A percentile compares a stretch with the other conserved stretches of the same genome.
Evolutionary conservation across 768 basidiomycete genomes (phyloP).

Genomic region (Royoungia palumana): DNA sequence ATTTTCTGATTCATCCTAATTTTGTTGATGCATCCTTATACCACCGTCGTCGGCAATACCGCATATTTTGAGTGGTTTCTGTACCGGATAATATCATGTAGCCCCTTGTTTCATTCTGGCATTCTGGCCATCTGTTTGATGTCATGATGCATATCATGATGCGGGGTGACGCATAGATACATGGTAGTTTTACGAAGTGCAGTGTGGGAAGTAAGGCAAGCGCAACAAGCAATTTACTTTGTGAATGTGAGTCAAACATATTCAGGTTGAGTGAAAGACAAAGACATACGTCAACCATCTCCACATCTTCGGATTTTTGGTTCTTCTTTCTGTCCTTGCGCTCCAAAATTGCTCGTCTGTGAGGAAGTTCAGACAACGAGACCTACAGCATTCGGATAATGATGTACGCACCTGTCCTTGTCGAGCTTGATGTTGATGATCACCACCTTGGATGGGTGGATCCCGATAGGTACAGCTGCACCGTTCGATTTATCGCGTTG

Average conservation of each 20-base stretch:
- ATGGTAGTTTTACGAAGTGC: conserved; percentile 52
- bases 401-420: conserved; percentile 67
- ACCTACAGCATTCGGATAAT: neutral
- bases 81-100: conserved; percentile 10
- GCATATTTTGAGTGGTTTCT: conserved; percentile 1
- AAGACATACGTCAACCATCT: conserved; percentile 74
- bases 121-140: neutral
- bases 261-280: conserved; percentile 9
- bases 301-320: conserved; percentile 57
- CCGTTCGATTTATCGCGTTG: conserved; percentile 98
- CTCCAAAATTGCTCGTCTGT: conserved; percentile 80
- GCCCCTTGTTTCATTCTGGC: conserved; percentile 8
- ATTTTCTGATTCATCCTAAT: conserved; percentile 63
- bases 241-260: conserved; percentile 10
- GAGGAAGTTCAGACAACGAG: conserved; percentile 4
- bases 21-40: conserved; percentile 6
- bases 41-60: conserved; percentile 8
- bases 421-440: conserved; percentile 91
- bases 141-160: conserved; percentile 56
- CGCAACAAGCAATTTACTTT: conserved; percentile 22
- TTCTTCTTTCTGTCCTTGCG: conserved; percentile 79
- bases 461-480: conserved; percentile 87
- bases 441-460: conserved; percentile 96
- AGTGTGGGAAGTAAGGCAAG: conserved; percentile 10
- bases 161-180: conserved; percentile 58